These are phyloP conservation scores for Xylaria sp. DNA, from an alignment of 2,329 filamentous ascomycete species.

Conservation along the genomic window DNA sequence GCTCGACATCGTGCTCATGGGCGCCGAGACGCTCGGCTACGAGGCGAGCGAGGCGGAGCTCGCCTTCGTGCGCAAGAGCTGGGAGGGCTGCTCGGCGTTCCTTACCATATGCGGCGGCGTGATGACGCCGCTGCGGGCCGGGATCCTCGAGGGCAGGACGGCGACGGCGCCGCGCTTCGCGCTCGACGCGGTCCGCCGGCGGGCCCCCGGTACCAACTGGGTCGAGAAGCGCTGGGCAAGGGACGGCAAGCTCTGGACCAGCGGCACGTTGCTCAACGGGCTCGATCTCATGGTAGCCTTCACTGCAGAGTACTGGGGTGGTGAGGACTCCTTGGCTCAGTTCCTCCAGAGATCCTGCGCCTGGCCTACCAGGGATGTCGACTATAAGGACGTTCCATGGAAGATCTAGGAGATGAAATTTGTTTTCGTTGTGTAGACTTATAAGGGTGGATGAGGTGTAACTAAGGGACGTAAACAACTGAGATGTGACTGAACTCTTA, in stretches of 20 bases:
- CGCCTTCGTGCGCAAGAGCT: slow-evolving; percentile 41
- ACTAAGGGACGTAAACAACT: background rate
- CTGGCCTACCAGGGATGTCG: slow-evolving; percentile 37
- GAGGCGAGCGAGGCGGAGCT: slow-evolving; percentile 38
- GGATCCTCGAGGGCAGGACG: slow-evolving; percentile 42
- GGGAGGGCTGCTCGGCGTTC: slow-evolving; percentile 41
- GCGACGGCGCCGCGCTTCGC: slow-evolving; percentile 40
- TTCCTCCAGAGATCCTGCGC: slow-evolving; percentile 23
- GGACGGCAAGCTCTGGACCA: slow-evolving; percentile 44
- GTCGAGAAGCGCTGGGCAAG: slow-evolving; percentile 41
- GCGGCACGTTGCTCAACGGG: slow-evolving; percentile 40
- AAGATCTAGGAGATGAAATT: background rate
- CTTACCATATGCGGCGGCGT: slow-evolving; percentile 45
- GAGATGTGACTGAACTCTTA: background rate
- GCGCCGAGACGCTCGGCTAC: slow-evolving; percentile 38
- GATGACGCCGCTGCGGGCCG: slow-evolving; percentile 36
- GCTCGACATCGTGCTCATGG: slow-evolving; percentile 46
- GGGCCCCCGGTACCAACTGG: slow-evolving; percentile 40
- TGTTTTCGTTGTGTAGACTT: background rate
- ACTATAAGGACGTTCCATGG: slow-evolving; percentile 35
- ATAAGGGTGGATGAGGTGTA: too few relatives aligned
- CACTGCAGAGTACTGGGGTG: slow-evolving; percentile 35
- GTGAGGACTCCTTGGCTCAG: slow-evolving; percentile 25
- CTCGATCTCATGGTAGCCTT: slow-evolving; percentile 40
- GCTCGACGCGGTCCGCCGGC: slow-evolving; percentile 31